phyloP scores from a whole-genome alignment of 2,329 filamentous ascomycete genomes.

The Cadophora luteo-olivacea region DNA sequence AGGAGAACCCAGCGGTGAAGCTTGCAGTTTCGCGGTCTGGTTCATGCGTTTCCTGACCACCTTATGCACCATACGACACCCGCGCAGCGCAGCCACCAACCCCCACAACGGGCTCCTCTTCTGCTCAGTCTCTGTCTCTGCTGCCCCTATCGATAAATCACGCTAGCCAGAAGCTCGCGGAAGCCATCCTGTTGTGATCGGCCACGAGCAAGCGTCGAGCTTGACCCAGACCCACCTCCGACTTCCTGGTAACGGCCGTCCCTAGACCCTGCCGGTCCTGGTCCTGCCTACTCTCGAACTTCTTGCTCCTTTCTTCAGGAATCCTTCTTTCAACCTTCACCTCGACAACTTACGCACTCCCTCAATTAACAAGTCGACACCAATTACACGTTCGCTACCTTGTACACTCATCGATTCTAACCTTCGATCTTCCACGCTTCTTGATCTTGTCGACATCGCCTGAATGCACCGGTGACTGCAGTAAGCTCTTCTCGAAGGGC shows the following conservation, averaged over 20 bases:
- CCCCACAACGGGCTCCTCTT: slow-evolving; percentile 17
- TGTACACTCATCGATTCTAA: slow-evolving; percentile 22
- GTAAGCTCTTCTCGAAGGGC: slow-evolving; percentile 44
- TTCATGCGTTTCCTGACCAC: slow-evolving; percentile 36
- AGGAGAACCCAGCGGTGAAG: slow-evolving; percentile 33
- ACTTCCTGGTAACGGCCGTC: slow-evolving; percentile 39
- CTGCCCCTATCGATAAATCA: slow-evolving; percentile 31
- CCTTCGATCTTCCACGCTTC: slow-evolving; percentile 10
- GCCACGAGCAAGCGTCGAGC: slow-evolving; percentile 24
- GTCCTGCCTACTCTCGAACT: slow-evolving; percentile 23
- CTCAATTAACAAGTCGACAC: slow-evolving; percentile 16
- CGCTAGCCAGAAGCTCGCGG: slow-evolving; percentile 35
- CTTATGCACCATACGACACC: slow-evolving; percentile 31
- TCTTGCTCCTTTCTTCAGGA: slow-evolving; percentile 33
- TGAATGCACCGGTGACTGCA: slow-evolving; percentile 44
- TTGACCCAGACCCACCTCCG: slow-evolving; percentile 40
- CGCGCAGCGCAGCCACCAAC: slow-evolving; percentile 19
- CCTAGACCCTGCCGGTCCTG: slow-evolving; percentile 25
- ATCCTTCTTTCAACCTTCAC: slow-evolving; percentile 20
- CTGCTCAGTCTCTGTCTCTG: slow-evolving; percentile 11
- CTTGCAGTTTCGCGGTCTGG: slow-evolving; percentile 24
- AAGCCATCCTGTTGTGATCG: slow-evolving; percentile 40
- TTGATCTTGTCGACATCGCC: slow-evolving; percentile 30
- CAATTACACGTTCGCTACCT: slow-evolving; percentile 32
- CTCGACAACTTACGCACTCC: slow-evolving; percentile 24